Percentiles rank a stretch among this genome's conserved stretches.
Evolutionary conservation across 805 yeast species (phyloP).

Genomic region (Gaillardinia entomophila): DNA sequence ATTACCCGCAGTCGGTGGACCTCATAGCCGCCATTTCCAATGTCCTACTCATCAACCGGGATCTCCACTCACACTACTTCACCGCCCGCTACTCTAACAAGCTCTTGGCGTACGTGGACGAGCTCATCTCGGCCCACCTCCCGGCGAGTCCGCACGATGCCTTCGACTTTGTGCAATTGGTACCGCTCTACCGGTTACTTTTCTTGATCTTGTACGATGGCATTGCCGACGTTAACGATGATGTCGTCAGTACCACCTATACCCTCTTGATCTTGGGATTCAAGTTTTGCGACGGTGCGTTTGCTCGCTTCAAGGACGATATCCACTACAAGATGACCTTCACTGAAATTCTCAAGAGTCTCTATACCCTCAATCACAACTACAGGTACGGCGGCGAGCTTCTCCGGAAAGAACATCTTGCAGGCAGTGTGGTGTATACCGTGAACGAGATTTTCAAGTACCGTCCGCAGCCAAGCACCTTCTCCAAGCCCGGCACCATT

Average conservation of each 20-base stretch:
- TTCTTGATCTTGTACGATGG: constrained; percentile 22
- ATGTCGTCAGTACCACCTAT: constrained; percentile 6
- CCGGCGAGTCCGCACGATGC: not conserved
- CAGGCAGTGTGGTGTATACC: not conserved
- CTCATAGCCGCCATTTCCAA: constrained; percentile 20
- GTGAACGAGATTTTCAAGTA: not conserved
- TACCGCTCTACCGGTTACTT: constrained; percentile 18
- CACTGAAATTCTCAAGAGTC: constrained; percentile 18
- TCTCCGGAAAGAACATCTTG: constrained; percentile 1
- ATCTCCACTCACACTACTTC: constrained; percentile 12
- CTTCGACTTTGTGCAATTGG: constrained; percentile 8
- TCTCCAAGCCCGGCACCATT: not conserved
- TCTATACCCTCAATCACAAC: constrained; percentile 20
- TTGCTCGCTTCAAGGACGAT: not conserved
- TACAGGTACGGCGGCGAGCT: constrained; percentile 2
- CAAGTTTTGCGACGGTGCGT: constrained; percentile 5
- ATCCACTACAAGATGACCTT: constrained; percentile 6
- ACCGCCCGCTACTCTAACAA: constrained; percentile 11
- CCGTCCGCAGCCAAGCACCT: not conserved
- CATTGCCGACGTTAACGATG: constrained; percentile 4
- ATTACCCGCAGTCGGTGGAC: constrained; percentile 5
- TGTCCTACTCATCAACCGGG: constrained; percentile 17
- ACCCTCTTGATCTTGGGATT: constrained; percentile 10
- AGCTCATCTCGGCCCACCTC: not conserved
- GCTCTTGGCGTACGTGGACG: constrained; percentile 4